A percentile compares a stretch with the other conserved stretches of the same genome.
phyloP scores from a whole-genome alignment of 306 rosid genomes.

The Phaseolus lunatus region DNA sequence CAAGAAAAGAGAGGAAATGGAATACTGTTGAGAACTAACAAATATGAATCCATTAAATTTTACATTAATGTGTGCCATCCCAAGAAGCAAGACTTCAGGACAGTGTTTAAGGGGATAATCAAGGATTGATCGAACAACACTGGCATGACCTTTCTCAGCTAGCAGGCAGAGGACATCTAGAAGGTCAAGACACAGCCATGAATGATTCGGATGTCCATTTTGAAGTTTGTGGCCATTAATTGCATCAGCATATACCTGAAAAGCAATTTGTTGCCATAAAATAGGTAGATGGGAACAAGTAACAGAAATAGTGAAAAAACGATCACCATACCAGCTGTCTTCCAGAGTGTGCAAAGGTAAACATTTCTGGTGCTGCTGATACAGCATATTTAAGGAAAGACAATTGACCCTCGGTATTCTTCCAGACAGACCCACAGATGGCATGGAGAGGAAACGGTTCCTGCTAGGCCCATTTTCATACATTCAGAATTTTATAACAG shows the following conservation, averaged over 20 bases:
- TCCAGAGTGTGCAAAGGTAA: conserved; percentile 79
- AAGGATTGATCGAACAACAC: conserved; percentile 76
- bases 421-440: conserved; percentile 93
- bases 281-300: conserved; percentile 25
- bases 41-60: conserved; percentile 21
- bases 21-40: conserved; percentile 1
- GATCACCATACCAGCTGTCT: conserved; percentile 78
- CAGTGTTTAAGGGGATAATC: conserved; percentile 89
- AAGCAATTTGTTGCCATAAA: conserved; percentile 20
- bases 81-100: conserved; percentile 93
- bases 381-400: conserved; percentile 92
- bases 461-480: conserved; percentile 57
- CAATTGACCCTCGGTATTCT: conserved; percentile 94
- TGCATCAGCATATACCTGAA: conserved; percentile 80
- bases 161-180: conserved; percentile 82
- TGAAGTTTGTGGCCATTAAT: conserved; percentile 80
- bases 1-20: conserved; percentile 22
- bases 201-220: conserved; percentile 84
- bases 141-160: conserved; percentile 96
- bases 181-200: conserved; percentile 90
- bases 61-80: conserved; percentile 86
- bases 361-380: conserved; percentile 80
- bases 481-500: conserved; percentile 19
- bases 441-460: conserved; percentile 97
- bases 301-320: conserved; percentile 37